These are phyloP conservation scores for Scedosporium aurantiacum DNA, from an alignment of 2,329 filamentous ascomycete genomes.

Conservation along the genomic window DNA sequence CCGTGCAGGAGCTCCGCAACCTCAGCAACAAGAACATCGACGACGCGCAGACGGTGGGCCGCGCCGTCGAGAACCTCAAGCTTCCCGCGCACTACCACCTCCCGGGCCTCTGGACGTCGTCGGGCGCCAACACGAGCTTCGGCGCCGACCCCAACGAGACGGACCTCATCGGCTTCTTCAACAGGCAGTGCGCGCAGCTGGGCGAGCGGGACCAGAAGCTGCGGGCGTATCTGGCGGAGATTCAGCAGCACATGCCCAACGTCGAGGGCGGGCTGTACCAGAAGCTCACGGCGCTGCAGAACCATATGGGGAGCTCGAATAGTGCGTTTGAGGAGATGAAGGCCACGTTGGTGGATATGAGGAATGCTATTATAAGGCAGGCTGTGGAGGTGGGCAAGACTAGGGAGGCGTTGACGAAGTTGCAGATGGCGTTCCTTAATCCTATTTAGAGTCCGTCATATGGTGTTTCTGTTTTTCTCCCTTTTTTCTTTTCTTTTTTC, in stretches of 20 bases:
- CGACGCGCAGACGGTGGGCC: slow-evolving; percentile 61
- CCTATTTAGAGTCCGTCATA: neutral
- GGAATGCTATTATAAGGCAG: slow-evolving; percentile 28
- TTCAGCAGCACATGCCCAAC: slow-evolving; percentile 35
- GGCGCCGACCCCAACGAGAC: slow-evolving; percentile 26
- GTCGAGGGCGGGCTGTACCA: slow-evolving; percentile 35
- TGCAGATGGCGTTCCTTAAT: slow-evolving; percentile 27
- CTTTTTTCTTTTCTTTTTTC: neutral
- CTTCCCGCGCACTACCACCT: slow-evolving; percentile 50
- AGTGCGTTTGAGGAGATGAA: slow-evolving; percentile 21
- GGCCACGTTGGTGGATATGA: slow-evolving; percentile 26
- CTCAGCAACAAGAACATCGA: slow-evolving; percentile 51
- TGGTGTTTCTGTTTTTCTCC: neutral
- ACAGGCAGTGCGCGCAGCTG: slow-evolving; percentile 30
- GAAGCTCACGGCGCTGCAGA: slow-evolving; percentile 16
- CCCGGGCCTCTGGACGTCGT: slow-evolving; percentile 27
- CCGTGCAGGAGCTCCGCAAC: slow-evolving; percentile 53
- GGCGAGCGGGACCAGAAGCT: slow-evolving; percentile 31
- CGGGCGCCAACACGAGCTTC: slow-evolving; percentile 21
- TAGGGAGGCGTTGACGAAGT: slow-evolving; percentile 27
- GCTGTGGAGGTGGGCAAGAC: slow-evolving; percentile 32
- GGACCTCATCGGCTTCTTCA: slow-evolving; percentile 33
- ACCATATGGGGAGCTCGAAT: slow-evolving; percentile 10
- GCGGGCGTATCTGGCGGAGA: slow-evolving; percentile 33
- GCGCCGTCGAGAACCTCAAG: slow-evolving; percentile 63